Conservation (phyloP, 306 rosid genomes). For the Acacia melanoxylon region DNA sequence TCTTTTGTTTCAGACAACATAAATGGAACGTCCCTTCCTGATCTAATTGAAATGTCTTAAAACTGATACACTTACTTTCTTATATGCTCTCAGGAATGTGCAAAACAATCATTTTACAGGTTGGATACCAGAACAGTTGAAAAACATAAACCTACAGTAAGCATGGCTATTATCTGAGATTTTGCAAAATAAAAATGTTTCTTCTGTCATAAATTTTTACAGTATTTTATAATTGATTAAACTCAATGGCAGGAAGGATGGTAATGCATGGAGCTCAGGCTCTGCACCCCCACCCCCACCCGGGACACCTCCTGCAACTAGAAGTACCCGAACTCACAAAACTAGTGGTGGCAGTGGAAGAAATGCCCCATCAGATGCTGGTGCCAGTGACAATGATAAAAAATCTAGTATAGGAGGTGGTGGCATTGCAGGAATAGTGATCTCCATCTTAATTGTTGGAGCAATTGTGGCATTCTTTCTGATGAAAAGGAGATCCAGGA, state of each 20-base stretch:
- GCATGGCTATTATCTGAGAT: slow-evolving; percentile 38
- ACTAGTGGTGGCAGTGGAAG: slow-evolving; percentile 50
- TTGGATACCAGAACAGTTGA: slow-evolving; percentile 80
- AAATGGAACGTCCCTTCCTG: slow-evolving; percentile 18
- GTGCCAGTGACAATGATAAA: slow-evolving; percentile 41
- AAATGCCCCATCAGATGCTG: slow-evolving; percentile 41
- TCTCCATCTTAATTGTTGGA: slow-evolving; percentile 70
- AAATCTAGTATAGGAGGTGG: slow-evolving; percentile 84
- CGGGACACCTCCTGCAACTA: slow-evolving; percentile 62
- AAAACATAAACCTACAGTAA: slow-evolving; percentile 71
- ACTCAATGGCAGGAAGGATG: slow-evolving; percentile 57
- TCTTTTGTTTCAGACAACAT: slow-evolving; percentile 29
- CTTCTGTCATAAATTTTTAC: slow-evolving; percentile 24
- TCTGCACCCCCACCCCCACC: slow-evolving; percentile 98
- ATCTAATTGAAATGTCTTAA: slow-evolving; percentile 27
- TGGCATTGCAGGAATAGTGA: slow-evolving; percentile 80
- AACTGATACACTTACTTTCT: slow-evolving; percentile 28
- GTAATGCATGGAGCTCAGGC: slow-evolving; percentile 83
- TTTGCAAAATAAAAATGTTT: slow-evolving; percentile 15
- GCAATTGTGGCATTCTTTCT: slow-evolving; percentile 73
- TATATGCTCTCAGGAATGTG: slow-evolving; percentile 70
- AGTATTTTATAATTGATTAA: slow-evolving; percentile 29
- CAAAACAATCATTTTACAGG: slow-evolving; percentile 85
- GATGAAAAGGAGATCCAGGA: slow-evolving; percentile 73
- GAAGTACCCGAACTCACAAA: slow-evolving; percentile 49